Evolutionary conservation across 495 filamentous ascomycete genomes (phyloP).

Genomic region (Aspergillus baeticus): DNA sequence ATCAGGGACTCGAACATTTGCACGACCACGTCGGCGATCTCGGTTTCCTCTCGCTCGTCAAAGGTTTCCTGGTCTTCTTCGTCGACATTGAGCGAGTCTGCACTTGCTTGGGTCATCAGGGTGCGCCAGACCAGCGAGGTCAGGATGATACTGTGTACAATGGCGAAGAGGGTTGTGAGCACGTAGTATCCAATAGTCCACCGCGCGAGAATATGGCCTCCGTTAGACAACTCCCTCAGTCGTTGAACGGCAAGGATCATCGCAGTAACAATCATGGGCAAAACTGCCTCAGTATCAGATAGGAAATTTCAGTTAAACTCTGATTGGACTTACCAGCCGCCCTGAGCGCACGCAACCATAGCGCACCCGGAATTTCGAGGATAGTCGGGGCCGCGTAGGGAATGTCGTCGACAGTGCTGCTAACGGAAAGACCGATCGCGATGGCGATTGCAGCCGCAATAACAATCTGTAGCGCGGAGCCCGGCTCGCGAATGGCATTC

Average conservation of each 20-base stretch:
- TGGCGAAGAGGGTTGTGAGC: constrained; percentile 11
- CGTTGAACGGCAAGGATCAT: constrained; percentile 15
- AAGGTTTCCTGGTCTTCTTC: constrained; percentile 8
- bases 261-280: constrained; percentile 12
- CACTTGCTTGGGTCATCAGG: constrained; percentile 5
- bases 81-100: constrained; percentile 1
- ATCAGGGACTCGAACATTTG: constrained; percentile 14
- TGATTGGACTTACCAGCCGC: constrained; percentile 8
- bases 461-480: constrained; percentile 12
- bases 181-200: constrained; percentile 16
- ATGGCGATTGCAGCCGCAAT: constrained; percentile 9
- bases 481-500: constrained; percentile 9
- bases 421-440: constrained; percentile 10
- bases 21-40: constrained; percentile 11
- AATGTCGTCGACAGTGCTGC: constrained; percentile 9
- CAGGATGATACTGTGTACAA: constrained; percentile 10
- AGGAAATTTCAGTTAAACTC: background rate
- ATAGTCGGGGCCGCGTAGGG: constrained; percentile 9
- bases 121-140: constrained; percentile 9
- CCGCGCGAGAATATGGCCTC: constrained; percentile 10
- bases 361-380: constrained; percentile 6
- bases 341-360: constrained; percentile 12
- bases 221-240: constrained; percentile 6
- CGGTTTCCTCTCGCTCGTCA: constrained; percentile 2
- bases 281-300: background rate